A percentile compares a stretch with the other conserved stretches of the same genome.
phyloP scores from a whole-genome alignment of 2,329 filamentous ascomycete species.

The Microsporum audouinii region DNA sequence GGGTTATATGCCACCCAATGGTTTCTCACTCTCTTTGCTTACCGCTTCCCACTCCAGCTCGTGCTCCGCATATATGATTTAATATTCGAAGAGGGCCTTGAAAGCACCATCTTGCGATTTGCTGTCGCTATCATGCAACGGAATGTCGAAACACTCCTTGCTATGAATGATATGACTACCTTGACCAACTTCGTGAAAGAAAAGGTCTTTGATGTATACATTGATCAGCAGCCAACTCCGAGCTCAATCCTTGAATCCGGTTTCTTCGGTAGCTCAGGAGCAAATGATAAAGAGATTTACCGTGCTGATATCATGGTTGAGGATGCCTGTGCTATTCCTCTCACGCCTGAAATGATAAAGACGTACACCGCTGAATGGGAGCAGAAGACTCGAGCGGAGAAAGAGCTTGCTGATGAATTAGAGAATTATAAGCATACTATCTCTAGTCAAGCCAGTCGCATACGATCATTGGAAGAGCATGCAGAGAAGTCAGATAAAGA shows the following conservation, averaged over 20 bases:
- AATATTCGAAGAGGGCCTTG: constrained; percentile 83
- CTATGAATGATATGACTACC: constrained; percentile 81
- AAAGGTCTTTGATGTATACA: constrained; percentile 89
- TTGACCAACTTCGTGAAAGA: constrained; percentile 88
- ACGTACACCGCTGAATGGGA: constrained; percentile 82
- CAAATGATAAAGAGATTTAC: constrained; percentile 88
- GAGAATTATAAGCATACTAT: constrained; percentile 60
- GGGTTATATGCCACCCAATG: constrained; percentile 96
- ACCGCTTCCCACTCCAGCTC: constrained; percentile 90
- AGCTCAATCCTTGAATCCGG: constrained; percentile 88
- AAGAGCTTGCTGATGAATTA: constrained; percentile 70
- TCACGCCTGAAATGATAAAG: constrained; percentile 71
- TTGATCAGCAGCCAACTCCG: constrained; percentile 85
- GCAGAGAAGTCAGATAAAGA: constrained; percentile 81
- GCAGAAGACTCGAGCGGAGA: constrained; percentile 71
- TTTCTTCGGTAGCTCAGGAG: constrained; percentile 88
- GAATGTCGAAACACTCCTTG: constrained; percentile 65
- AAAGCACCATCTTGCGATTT: constrained; percentile 80
- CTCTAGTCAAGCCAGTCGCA: constrained; percentile 54
- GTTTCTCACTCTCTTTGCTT: constrained; percentile 98
- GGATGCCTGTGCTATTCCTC: constrained; percentile 78
- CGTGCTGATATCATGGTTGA: constrained; percentile 85
- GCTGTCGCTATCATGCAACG: constrained; percentile 94
- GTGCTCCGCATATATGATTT: constrained; percentile 95
- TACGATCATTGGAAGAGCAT: constrained; percentile 78